Percentiles rank a stretch among this genome's conserved stretches.
These are phyloP conservation scores for Starmerella cellae DNA, from an alignment of 805 yeast genomes.

Conservation along the genomic window DNA sequence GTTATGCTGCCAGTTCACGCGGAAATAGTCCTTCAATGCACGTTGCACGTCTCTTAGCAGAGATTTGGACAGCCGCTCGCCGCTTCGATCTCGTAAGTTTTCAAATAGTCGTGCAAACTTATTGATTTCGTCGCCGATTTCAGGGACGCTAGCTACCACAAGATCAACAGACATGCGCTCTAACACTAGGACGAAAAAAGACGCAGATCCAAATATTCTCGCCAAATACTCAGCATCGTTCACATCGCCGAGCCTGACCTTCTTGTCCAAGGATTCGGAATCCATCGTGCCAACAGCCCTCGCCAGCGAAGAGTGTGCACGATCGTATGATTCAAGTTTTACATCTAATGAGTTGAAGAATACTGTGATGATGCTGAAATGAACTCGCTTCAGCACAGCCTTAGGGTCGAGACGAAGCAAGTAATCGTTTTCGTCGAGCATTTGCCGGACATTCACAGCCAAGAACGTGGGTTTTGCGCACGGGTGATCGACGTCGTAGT, in stretches of 20 bases:
- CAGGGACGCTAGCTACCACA: slow-evolving; percentile 23
- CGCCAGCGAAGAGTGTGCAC: slow-evolving; percentile 27
- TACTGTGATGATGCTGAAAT: slow-evolving; percentile 41
- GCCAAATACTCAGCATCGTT: slow-evolving; percentile 32
- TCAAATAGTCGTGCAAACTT: background rate
- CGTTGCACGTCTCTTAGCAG: slow-evolving; percentile 9
- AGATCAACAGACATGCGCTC: slow-evolving; percentile 34
- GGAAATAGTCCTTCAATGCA: slow-evolving; percentile 6
- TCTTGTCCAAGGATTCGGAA: background rate
- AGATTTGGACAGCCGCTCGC: slow-evolving; percentile 3
- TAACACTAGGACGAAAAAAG: slow-evolving; percentile 31
- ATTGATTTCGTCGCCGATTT: slow-evolving; percentile 1
- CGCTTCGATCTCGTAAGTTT: slow-evolving; percentile 7
- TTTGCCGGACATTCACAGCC: slow-evolving; percentile 42
- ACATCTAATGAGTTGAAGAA: slow-evolving; percentile 36
- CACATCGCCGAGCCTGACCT: background rate
- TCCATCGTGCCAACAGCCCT: slow-evolving; percentile 28
- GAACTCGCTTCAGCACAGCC: slow-evolving; percentile 40
- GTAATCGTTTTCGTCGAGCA: slow-evolving; percentile 30
- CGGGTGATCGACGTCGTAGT: slow-evolving; percentile 35
- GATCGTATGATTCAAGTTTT: slow-evolving; percentile 35
- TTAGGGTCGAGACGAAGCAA: slow-evolving; percentile 35
- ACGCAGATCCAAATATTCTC: slow-evolving; percentile 30
- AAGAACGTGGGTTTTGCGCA: slow-evolving; percentile 49
- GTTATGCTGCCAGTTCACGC: slow-evolving; percentile 23